Evolutionary conservation across 495 filamentous ascomycete species (phyloP), one percentile per base, ranked within the genome.

Genomic region (Penicillium macrosclerotiorum): DNA sequence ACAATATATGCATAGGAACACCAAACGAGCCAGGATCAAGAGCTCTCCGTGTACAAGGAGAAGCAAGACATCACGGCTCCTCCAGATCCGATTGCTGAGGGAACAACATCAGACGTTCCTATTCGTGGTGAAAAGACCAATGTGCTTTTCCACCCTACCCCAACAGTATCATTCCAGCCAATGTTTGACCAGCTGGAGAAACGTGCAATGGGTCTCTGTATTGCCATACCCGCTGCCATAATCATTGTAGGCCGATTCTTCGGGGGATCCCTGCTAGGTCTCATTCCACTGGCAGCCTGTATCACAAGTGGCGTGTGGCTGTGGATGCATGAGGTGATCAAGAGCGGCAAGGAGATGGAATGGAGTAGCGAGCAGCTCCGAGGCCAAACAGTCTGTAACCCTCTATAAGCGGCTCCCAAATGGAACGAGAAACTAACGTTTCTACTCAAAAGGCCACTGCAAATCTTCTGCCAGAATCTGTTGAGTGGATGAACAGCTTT

Each of bases 121-220:
- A 95, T 97, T 54, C 90, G 88, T 62, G 90, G 90, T 43, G 92
- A 96, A 57, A 95, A 89, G 75, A 97, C 92, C 1, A 96, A 96
- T 52, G 82, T 97, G 24, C 81, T 97, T 20, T 96, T 96, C 67
- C 90, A 96, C 59, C 91, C 93, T 1, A 97, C 92, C 0, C 92
- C 92, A 0, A 84, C 86, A 1, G 74, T 96, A 41, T 85, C 82
- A 55, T 94, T 88, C 46, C 84, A 90, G 62, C 89, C 91, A 4
- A 94, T 89, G 75, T 95, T 86, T 68, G 80, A 75, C 12, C 52
- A 77, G 6, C 58, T 97, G 57, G 89, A 96, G 63, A 82, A 78
- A 46, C 73, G 82, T 37, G 87, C 84, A 13, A 82, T 73, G 20
- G 69, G 73, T 0, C 65, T 95, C 8, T 88, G 86, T 55, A 73